Evolutionary conservation across 2,329 filamentous ascomycete species (phyloP).

Genomic region (Catunica adiposa): DNA sequence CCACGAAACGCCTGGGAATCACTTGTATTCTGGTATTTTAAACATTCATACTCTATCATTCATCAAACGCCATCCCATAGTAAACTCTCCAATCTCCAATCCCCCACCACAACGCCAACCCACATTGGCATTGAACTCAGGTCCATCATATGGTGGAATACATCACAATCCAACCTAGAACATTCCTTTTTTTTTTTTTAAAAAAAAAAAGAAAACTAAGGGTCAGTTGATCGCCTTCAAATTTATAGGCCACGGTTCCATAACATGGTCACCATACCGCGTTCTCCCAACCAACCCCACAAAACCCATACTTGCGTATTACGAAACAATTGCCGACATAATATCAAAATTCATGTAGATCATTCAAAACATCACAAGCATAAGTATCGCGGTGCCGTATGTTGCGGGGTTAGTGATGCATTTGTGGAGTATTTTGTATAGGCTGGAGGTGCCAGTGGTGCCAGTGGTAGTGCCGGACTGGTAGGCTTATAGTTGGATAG

Average conservation of each 20-base stretch:
- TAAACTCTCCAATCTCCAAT: too few relatives aligned
- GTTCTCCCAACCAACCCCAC: neutral
- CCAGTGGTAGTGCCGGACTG: neutral
- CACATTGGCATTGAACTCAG: too few relatives aligned
- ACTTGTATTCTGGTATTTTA: too few relatives aligned
- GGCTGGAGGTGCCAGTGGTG: neutral
- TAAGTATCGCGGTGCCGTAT: constrained; percentile 12
- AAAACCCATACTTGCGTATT: too few relatives aligned
- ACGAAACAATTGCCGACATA: constrained; percentile 19
- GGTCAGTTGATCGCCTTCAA: constrained; percentile 30
- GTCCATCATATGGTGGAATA: too few relatives aligned
- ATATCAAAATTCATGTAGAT: constrained; percentile 23
- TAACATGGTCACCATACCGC: constrained; percentile 5
- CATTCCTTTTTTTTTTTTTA: neutral
- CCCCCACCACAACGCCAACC: too few relatives aligned
- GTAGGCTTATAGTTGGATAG: neutral
- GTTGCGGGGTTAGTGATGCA: constrained; percentile 11
- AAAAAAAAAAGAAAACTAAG: constrained; percentile 17
- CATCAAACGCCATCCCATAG: too few relatives aligned
- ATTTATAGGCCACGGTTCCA: constrained; percentile 23
- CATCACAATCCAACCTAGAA: too few relatives aligned
- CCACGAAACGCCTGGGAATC: too few relatives aligned
- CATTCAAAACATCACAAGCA: constrained; percentile 20
- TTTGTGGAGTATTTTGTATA: constrained; percentile 1
- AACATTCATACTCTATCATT: too few relatives aligned